Base-by-base conservation (phyloP, 441 rosid genomes). In the Gossypium laxum region DNA sequence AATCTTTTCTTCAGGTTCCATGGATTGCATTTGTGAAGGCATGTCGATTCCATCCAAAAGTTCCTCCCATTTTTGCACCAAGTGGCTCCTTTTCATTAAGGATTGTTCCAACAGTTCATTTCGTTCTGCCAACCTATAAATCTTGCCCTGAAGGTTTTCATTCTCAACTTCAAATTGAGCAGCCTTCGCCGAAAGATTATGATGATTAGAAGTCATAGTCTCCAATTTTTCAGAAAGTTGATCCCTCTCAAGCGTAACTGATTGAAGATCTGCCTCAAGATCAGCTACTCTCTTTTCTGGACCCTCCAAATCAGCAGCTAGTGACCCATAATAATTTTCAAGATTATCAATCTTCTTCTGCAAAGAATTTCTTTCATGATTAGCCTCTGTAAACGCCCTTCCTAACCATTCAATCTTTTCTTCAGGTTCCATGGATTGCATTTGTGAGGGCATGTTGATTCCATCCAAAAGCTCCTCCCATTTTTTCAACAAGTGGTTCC, bases 91-190 rank as follows among this genome's bases (percentile, higher is more conserved):
- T 76, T 90, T 91, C 98, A 87, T 76, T 71, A 96, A 84, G 71
- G 99, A 96, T 77, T 91, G 99, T 77, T 96, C 98, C 76, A 93
- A 91, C 98, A 93, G 89, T 85, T 93, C 99, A 85, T 90, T 93
- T 83, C 90, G 97, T 79, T 96, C 98, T 58, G 98, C 99, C 86
- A 93, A 82, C 57, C 92, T 97, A 83, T 84, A 96, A 81, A 93
- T 93, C 82, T 90, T 91, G 67, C 87, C 83, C 70, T 96, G 90
- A 71, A 96, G 92, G 74, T 96, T 98, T 80, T 96, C 98, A 50
- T 82, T 86, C 75, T 86, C 91, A 65, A 70, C 81, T 76, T 88
- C 90, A 74, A 85, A 76, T 68, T 85, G 84, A 64, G 60, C 76
- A 34, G 71, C 75, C 82, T 75, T 86, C 34, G 64, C 77, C 75